Base-by-base conservation (phyloP, 768 basidiomycete species). In the Pseudohyphozyma bogoriensis region DNA sequence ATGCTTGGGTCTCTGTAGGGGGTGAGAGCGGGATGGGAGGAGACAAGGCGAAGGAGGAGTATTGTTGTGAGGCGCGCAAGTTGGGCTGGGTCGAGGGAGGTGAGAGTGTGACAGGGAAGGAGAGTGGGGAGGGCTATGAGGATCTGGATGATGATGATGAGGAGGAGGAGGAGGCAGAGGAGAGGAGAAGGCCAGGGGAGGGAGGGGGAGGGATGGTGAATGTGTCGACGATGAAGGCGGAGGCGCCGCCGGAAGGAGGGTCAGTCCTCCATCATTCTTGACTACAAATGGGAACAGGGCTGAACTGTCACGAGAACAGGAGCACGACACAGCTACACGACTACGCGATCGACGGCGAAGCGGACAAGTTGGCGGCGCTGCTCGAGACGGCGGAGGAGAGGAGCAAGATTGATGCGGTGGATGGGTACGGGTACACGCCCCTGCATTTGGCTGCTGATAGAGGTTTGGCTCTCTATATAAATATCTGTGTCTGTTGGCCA, bases 391-490 rank as follows among this genome's bases (percentile, higher is more conserved):
- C 59, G 12, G 58, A 32, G 15, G n/a, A 36, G 4, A 9, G 37
- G 15, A n/a, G 12, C 29, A 51, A 54, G 28, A 28, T 64, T 33
- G 49, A 64, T 42, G 58, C 42, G n/a, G 36, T 46, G 18, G 63
- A 64, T 29, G 36, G 39, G 24, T 64, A 64, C 40, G 63, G 63
- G 20, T 64, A 58, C 24, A 32, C 63, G 0, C 35, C 63, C 13
- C 20, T 64, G 1, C 63, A 64, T 33, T 56, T 64, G 1, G 59
- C 63, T 2, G 51, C 55, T 2, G 63, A 64, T 24, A 44, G 63
- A 57, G 63, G 63, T 64, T 18, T 26, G 53, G 6, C n/a, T 42
- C 8, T 42, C 8, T 42, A 18, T 15, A 8, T 42, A 20, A n/a
- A 42, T 20, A 42, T 7, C 40, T 10, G 7, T 42, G 18, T 42